Evolutionary conservation across 768 basidiomycete genomes (phyloP).

Genomic region (Tylopilus vinaceipallidus): DNA sequence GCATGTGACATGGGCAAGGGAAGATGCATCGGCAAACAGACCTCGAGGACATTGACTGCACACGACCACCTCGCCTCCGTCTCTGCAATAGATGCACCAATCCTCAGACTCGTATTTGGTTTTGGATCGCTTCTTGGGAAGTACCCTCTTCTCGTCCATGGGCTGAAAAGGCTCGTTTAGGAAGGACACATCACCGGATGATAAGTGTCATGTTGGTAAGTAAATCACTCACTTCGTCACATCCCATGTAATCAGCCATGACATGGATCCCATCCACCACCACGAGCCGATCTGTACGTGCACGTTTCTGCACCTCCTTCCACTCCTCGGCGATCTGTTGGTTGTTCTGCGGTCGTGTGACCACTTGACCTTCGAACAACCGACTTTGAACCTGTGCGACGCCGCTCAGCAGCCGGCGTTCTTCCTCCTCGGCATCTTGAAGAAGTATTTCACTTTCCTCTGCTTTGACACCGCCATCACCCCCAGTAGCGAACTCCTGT

Average conservation of each 20-base stretch:
- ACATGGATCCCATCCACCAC: conserved; percentile 37
- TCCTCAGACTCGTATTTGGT: conserved; percentile 51
- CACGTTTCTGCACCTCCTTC: conserved; percentile 46
- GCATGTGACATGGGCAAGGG: conserved; percentile 2
- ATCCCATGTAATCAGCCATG: conserved; percentile 29
- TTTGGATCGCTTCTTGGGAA: conserved; percentile 33
- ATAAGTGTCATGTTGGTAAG: conserved; percentile 16
- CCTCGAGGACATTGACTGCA: conserved; percentile 57
- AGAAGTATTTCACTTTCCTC: conserved; percentile 32
- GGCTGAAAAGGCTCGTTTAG: conserved; percentile 16
- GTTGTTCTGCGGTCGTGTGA: conserved; percentile 35
- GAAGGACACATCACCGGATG: background rate
- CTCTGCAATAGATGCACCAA: conserved; percentile 57
- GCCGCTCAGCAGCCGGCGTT: conserved; percentile 47
- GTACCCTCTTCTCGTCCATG: conserved; percentile 8
- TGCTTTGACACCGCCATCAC: conserved; percentile 2
- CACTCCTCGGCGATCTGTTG: conserved; percentile 46
- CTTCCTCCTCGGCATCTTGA: conserved; percentile 52
- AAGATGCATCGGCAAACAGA: conserved; percentile 20
- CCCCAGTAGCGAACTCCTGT: conserved; percentile 33
- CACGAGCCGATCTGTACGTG: conserved; percentile 39
- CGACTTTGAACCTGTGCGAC: conserved; percentile 58
- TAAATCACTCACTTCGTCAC: conserved; percentile 27
- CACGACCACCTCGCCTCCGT: conserved; percentile 52
- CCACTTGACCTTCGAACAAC: conserved; percentile 53